Percentiles rank a stretch among this genome's conserved stretches.
Conservation (phyloP, 306 rosid genomes). For the Amphicarpaea edgeworthii region DNA sequence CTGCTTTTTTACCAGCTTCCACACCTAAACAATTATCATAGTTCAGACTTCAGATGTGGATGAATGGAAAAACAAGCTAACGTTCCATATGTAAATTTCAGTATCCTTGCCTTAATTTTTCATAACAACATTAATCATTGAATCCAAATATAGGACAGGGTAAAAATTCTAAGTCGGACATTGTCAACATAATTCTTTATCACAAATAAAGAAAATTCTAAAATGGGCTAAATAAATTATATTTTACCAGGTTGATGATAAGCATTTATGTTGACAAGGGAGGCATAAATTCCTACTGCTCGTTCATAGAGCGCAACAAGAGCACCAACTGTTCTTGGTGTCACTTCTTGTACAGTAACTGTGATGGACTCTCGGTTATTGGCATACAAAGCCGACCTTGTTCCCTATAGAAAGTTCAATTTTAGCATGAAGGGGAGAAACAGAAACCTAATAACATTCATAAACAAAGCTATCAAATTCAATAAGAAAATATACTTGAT, state of each 20-base stretch:
- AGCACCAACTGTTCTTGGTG: slow-evolving; percentile 90
- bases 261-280: slow-evolving; percentile 87
- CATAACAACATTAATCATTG: background rate
- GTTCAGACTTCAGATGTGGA: slow-evolving; percentile 22
- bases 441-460: background rate
- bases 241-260: slow-evolving; percentile 95
- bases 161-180: background rate
- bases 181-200: background rate
- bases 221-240: slow-evolving; percentile 12
- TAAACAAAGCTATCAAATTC: background rate
- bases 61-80: background rate
- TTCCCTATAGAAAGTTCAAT: slow-evolving; percentile 69
- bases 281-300: slow-evolving; percentile 97
- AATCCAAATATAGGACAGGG: slow-evolving; percentile 9
- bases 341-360: slow-evolving; percentile 92
- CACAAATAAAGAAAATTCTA: slow-evolving; percentile 6
- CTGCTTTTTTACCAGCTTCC: slow-evolving; percentile 95
- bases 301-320: slow-evolving; percentile 94
- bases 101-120: background rate
- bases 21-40: slow-evolving; percentile 66
- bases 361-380: slow-evolving; percentile 86
- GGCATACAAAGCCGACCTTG: slow-evolving; percentile 89
- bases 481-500: slow-evolving; percentile 21
- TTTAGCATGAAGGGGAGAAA: background rate
- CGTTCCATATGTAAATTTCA: background rate